Percentiles rank a stretch among this genome's conserved stretches.
phyloP scores from a whole-genome alignment of 2,329 filamentous ascomycete species.

The Cytospora mali region DNA sequence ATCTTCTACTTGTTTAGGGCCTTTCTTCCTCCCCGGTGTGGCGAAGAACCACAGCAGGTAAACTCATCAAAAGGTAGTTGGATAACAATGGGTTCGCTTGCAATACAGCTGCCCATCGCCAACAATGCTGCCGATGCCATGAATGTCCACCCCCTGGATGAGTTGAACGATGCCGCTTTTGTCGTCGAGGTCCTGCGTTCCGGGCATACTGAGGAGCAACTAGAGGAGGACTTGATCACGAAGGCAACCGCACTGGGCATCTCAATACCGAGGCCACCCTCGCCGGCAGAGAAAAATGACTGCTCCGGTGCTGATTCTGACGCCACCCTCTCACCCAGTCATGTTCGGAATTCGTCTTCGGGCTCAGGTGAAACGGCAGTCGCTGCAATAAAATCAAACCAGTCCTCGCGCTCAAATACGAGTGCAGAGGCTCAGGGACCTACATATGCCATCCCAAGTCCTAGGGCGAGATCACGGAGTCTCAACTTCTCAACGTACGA shows the following conservation, averaged over 20 bases:
- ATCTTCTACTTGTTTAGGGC: neutral
- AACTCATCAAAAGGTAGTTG: conserved; percentile 8
- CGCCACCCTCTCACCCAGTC: conserved; percentile 44
- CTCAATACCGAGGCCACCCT: conserved; percentile 35
- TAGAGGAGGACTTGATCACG: conserved; percentile 41
- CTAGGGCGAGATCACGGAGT: conserved; percentile 41
- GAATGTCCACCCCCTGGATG: conserved; percentile 30
- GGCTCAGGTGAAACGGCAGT: conserved; percentile 44
- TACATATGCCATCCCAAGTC: conserved; percentile 30
- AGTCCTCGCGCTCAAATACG: conserved; percentile 41
- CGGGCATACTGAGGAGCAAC: conserved; percentile 41
- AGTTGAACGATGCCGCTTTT: conserved; percentile 46
- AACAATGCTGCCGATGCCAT: conserved; percentile 21
- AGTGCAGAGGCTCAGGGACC: conserved; percentile 29
- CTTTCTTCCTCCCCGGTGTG: neutral
- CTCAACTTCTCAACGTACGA: conserved; percentile 56
- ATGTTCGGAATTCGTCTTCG: conserved; percentile 49
- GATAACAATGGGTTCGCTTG: conserved; percentile 33
- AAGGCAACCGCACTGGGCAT: conserved; percentile 43
- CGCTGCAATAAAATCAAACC: conserved; percentile 47
- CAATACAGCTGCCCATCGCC: conserved; percentile 28
- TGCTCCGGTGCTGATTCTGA: conserved; percentile 46
- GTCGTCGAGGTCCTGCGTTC: conserved; percentile 43
- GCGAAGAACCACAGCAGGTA: conserved; percentile 18
- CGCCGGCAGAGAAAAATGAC: conserved; percentile 39